Evolutionary conservation across 345 rosid genomes (phyloP), one percentile per base, ranked within the genome.

Genomic region (Hypericum androsaemum): DNA sequence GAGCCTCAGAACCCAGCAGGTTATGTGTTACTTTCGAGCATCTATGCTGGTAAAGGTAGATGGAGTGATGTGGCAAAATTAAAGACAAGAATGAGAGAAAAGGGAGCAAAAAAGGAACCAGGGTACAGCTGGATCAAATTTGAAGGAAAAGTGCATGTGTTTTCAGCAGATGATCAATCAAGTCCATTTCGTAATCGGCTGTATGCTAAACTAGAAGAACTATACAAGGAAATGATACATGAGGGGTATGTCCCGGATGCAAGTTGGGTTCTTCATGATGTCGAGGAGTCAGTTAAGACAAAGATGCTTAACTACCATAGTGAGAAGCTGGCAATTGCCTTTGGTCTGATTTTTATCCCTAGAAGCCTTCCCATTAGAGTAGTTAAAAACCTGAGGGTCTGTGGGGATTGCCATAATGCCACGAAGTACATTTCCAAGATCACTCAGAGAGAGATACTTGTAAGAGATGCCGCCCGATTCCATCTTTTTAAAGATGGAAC

Each of bases 61-160:
- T 87, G 96, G 92, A 82, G 80, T 12, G 46, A 57, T 39, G 92
- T 90, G 53, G 75, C 98, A 5, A 77, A 76, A 59, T 57, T 87
- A 47, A 78, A 82, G 63, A 63, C 49, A 57, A 75, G 69, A 72
- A 90, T 86, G 92, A 74, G 79, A 72, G 86, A 70, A 43, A 77
- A 70, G 56, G 79, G 88, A 17, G 84, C 80, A 58, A 82, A 68
- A 62, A 84, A 90, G 68, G 95, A 84, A 71, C 95, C 92, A 0
- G 98, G 98, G 56, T 89, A 64, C 62, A 90, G 98, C 57, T 90
- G 98, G 98, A 87, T 90, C 66, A 84, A 80, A 56, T 81, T 84
- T 71, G 84, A 73, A 63, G 74, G 72, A 47, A 71, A 66, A 71
- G 73, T 84, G 40, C 74, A 90, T 64, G 66, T 80, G 61, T 90